Percentiles rank a stretch among this genome's conserved stretches.
phyloP scores from a whole-genome alignment of 495 filamentous ascomycete genomes.

The Talaromyces proteolyticus region DNA sequence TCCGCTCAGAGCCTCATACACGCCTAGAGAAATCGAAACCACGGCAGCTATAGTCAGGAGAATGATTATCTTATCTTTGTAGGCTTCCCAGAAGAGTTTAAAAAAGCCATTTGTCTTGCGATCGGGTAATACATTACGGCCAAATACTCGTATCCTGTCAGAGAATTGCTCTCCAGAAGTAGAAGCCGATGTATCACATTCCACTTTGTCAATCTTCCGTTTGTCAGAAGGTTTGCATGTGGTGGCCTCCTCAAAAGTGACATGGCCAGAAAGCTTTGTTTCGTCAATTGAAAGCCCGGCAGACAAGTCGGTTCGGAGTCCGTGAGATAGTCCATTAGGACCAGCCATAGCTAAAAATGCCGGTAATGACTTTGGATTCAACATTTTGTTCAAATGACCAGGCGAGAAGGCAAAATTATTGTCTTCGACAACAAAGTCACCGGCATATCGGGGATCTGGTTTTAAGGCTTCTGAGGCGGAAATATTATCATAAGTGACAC shows the following conservation, averaged over 20 bases:
- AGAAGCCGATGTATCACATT: not conserved
- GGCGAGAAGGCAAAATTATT: slow-evolving; percentile 69
- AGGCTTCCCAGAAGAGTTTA: slow-evolving; percentile 76
- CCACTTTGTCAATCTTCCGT: not conserved
- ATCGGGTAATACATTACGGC: slow-evolving; percentile 1
- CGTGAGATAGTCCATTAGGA: slow-evolving; percentile 59
- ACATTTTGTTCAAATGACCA: slow-evolving; percentile 66
- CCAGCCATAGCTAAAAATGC: slow-evolving; percentile 68
- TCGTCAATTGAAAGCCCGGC: slow-evolving; percentile 66
- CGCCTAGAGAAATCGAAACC: slow-evolving; percentile 64
- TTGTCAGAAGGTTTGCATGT: not conserved
- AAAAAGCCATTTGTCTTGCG: slow-evolving; percentile 36
- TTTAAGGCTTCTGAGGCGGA: slow-evolving; percentile 50
- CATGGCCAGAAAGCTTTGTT: slow-evolving; percentile 42
- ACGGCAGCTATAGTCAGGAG: slow-evolving; percentile 67
- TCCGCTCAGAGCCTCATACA: slow-evolving; percentile 54
- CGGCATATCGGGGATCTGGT: slow-evolving; percentile 59
- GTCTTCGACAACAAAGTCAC: slow-evolving; percentile 57
- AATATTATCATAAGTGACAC: slow-evolving; percentile 35
- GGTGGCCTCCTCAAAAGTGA: slow-evolving; percentile 59
- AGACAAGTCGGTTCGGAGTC: slow-evolving; percentile 57
- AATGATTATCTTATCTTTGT: slow-evolving; percentile 82
- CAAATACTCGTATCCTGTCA: not conserved
- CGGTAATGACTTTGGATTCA: slow-evolving; percentile 68
- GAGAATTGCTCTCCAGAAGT: not conserved